Percentiles rank a stretch among this genome's conserved stretches.
These are phyloP conservation scores for Pythium coloratum DNA, from an alignment of 352 stramenopile species.

Conservation along the genomic window DNA sequence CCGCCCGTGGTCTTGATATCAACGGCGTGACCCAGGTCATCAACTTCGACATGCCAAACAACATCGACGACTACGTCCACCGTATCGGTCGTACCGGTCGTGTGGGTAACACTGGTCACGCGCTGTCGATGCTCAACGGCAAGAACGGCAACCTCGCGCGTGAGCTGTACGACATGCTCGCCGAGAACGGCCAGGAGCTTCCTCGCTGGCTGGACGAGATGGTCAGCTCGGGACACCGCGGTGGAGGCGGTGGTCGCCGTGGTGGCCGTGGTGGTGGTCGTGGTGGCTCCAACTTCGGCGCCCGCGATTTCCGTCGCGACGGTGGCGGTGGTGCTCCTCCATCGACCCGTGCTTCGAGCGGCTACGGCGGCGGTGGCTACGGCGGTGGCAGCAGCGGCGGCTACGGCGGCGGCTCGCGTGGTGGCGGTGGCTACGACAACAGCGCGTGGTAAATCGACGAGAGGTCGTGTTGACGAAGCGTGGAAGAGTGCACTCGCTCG, in stretches of 20 bases:
- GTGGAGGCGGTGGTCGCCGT: constrained; percentile 51
- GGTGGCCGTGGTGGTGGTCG: constrained; percentile 44
- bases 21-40: constrained; percentile 96
- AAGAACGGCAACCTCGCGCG: constrained; percentile 97
- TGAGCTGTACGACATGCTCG: constrained; percentile 96
- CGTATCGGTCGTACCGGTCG: constrained; percentile 98
- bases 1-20: constrained; percentile 98
- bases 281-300: constrained; percentile 78
- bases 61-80: constrained; percentile 99
- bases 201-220: constrained; percentile 95
- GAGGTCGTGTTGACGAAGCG: constrained; percentile 38
- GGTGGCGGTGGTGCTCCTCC: constrained; percentile 40
- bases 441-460: constrained; percentile 79
- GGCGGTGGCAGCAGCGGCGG: constrained; percentile 31
- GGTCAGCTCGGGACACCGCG: constrained; percentile 77
- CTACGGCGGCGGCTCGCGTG: constrained; percentile 35
- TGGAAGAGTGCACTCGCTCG: constrained; percentile 31
- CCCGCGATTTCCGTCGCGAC: constrained; percentile 85
- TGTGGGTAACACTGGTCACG: constrained; percentile 97
- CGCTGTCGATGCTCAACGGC: constrained; percentile 98
- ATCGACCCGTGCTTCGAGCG: constrained; percentile 21
- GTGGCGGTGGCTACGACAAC: constrained; percentile 69
- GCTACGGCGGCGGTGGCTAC: constrained; percentile 23
- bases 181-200: constrained; percentile 95
- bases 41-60: constrained; percentile 98